Conservation (phyloP, 1,284 basidiomycete species). For the Trichosporon ovoides region DNA sequence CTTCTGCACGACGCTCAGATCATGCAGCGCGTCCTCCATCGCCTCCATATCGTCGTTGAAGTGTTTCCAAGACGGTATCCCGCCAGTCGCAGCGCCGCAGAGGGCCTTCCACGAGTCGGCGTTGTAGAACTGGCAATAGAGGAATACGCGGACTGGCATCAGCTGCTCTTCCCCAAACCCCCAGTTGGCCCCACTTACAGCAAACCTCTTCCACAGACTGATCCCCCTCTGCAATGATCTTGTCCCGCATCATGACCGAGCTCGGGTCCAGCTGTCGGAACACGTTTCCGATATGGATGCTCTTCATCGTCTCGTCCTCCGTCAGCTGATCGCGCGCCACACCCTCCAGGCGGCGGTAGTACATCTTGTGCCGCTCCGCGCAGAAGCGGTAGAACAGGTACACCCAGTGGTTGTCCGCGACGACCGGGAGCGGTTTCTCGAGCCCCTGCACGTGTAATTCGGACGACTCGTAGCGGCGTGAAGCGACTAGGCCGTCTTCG, state of each 20-base stretch:
- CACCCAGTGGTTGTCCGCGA: conserved; percentile 24
- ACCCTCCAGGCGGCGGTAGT: conserved; percentile 18
- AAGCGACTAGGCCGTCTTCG: not conserved
- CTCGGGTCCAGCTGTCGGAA: conserved; percentile 30
- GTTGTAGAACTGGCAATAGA: conserved; percentile 30
- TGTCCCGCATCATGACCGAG: conserved; percentile 9
- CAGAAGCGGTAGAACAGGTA: conserved; percentile 37
- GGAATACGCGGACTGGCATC: conserved; percentile 31
- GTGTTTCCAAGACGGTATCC: conserved; percentile 19
- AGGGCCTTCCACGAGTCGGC: conserved; percentile 24
- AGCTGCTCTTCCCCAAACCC: not conserved
- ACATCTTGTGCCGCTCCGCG: conserved; percentile 32
- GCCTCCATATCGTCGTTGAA: conserved; percentile 18
- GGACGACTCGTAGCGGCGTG: not conserved
- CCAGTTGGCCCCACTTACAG: conserved; percentile 21
- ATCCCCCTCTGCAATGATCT: conserved; percentile 25
- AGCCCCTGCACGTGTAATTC: not conserved
- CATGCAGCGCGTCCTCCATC: conserved; percentile 24
- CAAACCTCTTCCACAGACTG: conserved; percentile 27
- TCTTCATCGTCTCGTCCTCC: conserved; percentile 23
- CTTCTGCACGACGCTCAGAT: conserved; percentile 18
- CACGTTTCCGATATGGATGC: conserved; percentile 27
- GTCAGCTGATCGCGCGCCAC: conserved; percentile 23
- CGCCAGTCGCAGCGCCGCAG: conserved; percentile 16
- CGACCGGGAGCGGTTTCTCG: not conserved